These are phyloP conservation scores for Cucumis melo DNA, from an alignment of 306 rosid genomes.

Conservation along the genomic window DNA sequence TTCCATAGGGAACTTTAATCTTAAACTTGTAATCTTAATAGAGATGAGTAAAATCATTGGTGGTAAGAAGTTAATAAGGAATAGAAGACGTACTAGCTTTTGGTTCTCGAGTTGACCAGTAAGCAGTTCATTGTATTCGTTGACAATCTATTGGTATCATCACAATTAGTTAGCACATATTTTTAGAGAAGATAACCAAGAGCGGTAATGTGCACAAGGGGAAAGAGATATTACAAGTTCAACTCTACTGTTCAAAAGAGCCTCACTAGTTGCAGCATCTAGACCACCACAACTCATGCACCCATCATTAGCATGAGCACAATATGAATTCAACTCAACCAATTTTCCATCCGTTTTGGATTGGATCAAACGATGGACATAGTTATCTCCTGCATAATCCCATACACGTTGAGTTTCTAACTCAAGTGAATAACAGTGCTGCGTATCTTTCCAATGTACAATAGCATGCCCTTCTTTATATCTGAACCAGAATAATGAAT, in stretches of 20 bases:
- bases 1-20: background rate
- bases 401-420: constrained; percentile 88
- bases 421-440: constrained; percentile 90
- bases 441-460: constrained; percentile 89
- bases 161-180: constrained; percentile 7
- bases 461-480: constrained; percentile 87
- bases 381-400: constrained; percentile 96
- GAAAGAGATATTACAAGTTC: constrained; percentile 59
- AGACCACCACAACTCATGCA: constrained; percentile 58
- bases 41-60: background rate
- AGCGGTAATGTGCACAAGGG: constrained; percentile 6
- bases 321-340: constrained; percentile 74
- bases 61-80: background rate
- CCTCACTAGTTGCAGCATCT: constrained; percentile 66
- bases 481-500: constrained; percentile 26
- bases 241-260: constrained; percentile 76
- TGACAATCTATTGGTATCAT: constrained; percentile 57
- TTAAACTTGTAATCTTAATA: background rate
- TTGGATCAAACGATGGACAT: constrained; percentile 83
- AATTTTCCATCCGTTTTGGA: constrained; percentile 94
- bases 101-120: constrained; percentile 87
- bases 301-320: constrained; percentile 31
- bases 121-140: constrained; percentile 81
- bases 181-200: background rate
- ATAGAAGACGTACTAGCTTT: constrained; percentile 44